These are phyloP conservation scores for Thraustochytrium aureum DNA, from an alignment of 352 stramenopile species.

Conservation along the genomic window DNA sequence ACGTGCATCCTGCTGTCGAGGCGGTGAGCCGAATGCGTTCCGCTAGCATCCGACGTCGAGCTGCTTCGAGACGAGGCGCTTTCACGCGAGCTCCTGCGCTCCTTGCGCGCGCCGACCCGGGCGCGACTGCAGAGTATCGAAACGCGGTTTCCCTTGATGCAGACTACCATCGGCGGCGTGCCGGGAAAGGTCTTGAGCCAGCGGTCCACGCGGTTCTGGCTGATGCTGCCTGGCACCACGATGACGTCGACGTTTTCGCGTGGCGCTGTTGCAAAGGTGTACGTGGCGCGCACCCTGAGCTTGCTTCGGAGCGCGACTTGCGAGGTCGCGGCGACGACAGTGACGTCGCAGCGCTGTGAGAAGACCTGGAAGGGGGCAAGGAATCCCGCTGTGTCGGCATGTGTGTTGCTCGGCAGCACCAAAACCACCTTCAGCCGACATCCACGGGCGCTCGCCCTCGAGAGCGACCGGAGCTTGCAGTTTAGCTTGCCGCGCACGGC, in stretches of 20 bases:
- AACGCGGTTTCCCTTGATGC: background rate
- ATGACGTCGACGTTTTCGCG: constrained; percentile 15
- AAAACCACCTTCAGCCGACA: too few relatives aligned
- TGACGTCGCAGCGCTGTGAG: constrained; percentile 3
- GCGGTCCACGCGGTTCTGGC: background rate
- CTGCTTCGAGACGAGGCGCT: too few relatives aligned
- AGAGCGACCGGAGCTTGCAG: too few relatives aligned
- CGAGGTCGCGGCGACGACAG: background rate
- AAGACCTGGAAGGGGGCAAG: constrained; percentile 19
- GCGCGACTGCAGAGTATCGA: background rate
- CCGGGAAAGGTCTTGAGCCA: background rate
- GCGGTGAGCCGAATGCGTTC: too few relatives aligned
- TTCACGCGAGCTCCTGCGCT: background rate
- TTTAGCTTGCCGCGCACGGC: too few relatives aligned
- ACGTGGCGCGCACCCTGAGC: background rate
- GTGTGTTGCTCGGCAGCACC: too few relatives aligned
- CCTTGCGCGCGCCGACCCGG: background rate
- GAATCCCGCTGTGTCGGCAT: too few relatives aligned
- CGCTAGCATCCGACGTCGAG: too few relatives aligned
- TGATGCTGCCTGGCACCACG: constrained; percentile 15
- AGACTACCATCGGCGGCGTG: background rate
- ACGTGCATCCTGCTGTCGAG: too few relatives aligned
- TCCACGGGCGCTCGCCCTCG: too few relatives aligned
- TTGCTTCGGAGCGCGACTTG: background rate
- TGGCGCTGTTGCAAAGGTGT: constrained; percentile 5